phyloP scores from a whole-genome alignment of 2,329 filamentous ascomycete species.

The Pseudogymnoascus sp. region DNA sequence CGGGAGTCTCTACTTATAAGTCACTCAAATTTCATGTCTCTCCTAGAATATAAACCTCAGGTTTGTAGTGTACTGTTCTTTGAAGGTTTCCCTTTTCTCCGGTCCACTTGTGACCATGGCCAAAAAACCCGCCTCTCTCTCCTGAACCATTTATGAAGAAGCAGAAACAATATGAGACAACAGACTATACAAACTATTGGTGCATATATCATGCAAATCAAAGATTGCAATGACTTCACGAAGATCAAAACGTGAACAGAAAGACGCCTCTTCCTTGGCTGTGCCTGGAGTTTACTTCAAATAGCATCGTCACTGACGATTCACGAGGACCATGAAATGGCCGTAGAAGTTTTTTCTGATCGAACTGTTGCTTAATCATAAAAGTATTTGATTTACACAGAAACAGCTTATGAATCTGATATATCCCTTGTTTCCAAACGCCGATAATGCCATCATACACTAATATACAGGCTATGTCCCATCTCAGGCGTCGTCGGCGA shows the following conservation, averaged over 20 bases:
- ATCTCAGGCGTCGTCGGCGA: neutral
- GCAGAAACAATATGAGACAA: neutral
- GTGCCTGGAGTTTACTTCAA: neutral
- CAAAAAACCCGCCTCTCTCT: neutral
- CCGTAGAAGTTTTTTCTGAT: neutral
- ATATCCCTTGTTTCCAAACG: slow-evolving; percentile 20
- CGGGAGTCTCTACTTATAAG: neutral
- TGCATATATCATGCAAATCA: neutral
- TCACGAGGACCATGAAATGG: neutral
- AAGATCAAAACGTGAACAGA: neutral
- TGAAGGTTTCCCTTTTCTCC: neutral
- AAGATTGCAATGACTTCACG: neutral
- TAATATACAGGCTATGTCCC: slow-evolving; percentile 18
- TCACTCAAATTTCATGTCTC: neutral
- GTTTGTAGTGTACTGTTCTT: neutral
- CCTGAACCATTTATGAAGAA: neutral
- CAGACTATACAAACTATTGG: neutral
- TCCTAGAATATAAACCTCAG: neutral
- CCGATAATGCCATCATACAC: slow-evolving; percentile 23
- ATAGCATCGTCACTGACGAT: neutral
- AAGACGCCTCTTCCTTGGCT: neutral
- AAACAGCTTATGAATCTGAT: slow-evolving; percentile 9
- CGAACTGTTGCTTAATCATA: neutral
- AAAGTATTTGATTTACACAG: slow-evolving; percentile 7
- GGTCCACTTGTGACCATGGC: neutral